phyloP scores from a whole-genome alignment of 306 rosid species.

The Macrotyloma uniflorum region DNA sequence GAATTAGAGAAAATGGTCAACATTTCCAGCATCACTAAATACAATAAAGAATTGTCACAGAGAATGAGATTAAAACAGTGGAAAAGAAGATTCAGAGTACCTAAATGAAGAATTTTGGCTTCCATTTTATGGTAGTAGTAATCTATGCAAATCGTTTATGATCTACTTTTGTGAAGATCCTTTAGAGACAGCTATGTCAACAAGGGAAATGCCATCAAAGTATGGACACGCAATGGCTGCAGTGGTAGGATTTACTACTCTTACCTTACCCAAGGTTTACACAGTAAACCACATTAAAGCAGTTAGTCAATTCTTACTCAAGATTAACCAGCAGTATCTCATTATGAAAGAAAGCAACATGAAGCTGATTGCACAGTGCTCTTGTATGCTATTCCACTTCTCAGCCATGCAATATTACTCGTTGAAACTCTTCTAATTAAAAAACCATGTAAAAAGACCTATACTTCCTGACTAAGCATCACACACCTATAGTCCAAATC shows the following conservation, averaged over 20 bases:
- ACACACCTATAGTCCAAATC: neutral
- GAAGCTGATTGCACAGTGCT: neutral
- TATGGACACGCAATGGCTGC: neutral
- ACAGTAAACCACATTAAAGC: neutral
- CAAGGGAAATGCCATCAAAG: constrained; percentile 4
- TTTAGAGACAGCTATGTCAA: neutral
- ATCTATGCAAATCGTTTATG: neutral
- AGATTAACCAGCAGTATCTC: neutral
- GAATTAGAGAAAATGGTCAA: neutral
- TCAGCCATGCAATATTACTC: no score
- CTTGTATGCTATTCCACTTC: no score
- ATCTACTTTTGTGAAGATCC: neutral
- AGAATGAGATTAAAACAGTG: neutral
- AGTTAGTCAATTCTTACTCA: neutral
- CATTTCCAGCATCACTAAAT: neutral
- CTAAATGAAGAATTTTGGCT: neutral
- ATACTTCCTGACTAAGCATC: neutral
- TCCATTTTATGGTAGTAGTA: neutral
- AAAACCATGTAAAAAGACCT: neutral
- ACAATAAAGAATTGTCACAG: neutral
- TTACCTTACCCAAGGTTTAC: neutral
- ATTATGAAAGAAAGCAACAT: neutral
- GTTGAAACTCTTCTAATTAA: neutral
- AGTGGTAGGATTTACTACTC: neutral
- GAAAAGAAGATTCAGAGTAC: neutral